These are phyloP conservation scores for Plasmodium gallinaceum DNA, from an alignment of 169 alveolate genomes.

Conservation along the genomic window DNA sequence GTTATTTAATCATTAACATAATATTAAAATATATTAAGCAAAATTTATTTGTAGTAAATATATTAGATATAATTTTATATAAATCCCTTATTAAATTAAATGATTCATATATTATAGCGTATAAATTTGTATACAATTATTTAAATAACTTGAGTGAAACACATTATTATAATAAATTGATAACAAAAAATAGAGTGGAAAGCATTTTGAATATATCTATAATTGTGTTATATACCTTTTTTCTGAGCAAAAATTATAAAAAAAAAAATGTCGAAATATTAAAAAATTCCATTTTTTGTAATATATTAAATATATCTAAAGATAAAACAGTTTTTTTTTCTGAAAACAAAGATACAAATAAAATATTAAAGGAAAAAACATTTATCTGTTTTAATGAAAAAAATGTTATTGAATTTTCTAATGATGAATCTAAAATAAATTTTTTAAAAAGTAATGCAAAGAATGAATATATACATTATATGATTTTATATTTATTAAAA, in stretches of 20 bases:
- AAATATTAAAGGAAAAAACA: not conserved
- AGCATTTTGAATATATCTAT: conserved; percentile 29
- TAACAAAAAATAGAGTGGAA: conserved; percentile 15
- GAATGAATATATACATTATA: conserved; percentile 20
- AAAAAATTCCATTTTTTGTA: not conserved
- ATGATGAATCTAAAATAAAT: conserved; percentile 7
- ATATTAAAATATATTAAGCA: conserved; percentile 25
- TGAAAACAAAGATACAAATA: not conserved
- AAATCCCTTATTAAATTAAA: conserved; percentile 49
- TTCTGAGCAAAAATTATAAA: conserved; percentile 28
- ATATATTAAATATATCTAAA: not conserved
- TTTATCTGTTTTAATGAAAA: not conserved
- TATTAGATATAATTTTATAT: conserved; percentile 61
- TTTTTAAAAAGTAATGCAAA: conserved; percentile 9
- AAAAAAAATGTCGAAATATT: conserved; percentile 11
- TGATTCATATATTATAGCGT: conserved; percentile 37
- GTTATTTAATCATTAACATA: conserved; percentile 24
- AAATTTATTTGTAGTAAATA: conserved; percentile 46
- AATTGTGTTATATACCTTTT: conserved; percentile 33
- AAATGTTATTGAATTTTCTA: not conserved
- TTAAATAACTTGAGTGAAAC: not conserved
- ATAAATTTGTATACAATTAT: conserved; percentile 51
- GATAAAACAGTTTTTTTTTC: not conserved
- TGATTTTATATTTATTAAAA: conserved; percentile 16
- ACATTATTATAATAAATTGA: conserved; percentile 11